Base-by-base conservation (phyloP, 352 stramenopile genomes). In the Aphanomyces cochlioides region DNA sequence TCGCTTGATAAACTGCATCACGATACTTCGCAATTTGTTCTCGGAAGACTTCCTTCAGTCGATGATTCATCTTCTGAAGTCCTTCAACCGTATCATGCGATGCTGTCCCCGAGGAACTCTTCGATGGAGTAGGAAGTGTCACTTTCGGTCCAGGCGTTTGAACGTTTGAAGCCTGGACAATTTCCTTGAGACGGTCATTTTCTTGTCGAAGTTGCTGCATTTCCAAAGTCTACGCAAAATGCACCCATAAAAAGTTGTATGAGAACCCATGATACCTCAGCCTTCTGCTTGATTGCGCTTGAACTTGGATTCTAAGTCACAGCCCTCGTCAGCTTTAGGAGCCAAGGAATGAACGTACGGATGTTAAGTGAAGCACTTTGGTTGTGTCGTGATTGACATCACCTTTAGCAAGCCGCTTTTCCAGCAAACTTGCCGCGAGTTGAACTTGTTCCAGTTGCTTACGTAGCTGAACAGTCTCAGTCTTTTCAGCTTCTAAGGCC, bases 11-110 rank as follows among this genome's bases (percentile, higher is more conserved):
- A 8, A 97, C 87, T 1, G 89, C 88, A 60, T 97, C 86, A 45
- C 90, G 83, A 71, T 96, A 97, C 61, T 90, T 87, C 71, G 89
- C 83, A 48, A 92, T 96, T 79, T 94, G 85, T 67, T 96, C 89
- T 47, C 76, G 80, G 66, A 93, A 96, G 17, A 90, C 83, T 78
- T 94, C 80, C 66, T 97, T 96, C 57, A 97, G 74, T 0, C 90
- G 87, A 72, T 94, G 78, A 63, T 96, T 95, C 17, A 95, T 74
- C 45, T 92, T 81, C 70, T 92, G 92, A 28, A 92, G 82, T n/a
- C 85, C 85, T 66, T 93, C 84, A 8, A 93, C 83, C 0, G 85
- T 93, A 67, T 92, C 85, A 66, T 93, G 92, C 12, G 87, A 90
- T n/a, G 85, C 90, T 19, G 79, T 92, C 28, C 28, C 28, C 28